phyloP scores from a whole-genome alignment of 257 asterid genomes.

The Scutellaria galericulata region DNA sequence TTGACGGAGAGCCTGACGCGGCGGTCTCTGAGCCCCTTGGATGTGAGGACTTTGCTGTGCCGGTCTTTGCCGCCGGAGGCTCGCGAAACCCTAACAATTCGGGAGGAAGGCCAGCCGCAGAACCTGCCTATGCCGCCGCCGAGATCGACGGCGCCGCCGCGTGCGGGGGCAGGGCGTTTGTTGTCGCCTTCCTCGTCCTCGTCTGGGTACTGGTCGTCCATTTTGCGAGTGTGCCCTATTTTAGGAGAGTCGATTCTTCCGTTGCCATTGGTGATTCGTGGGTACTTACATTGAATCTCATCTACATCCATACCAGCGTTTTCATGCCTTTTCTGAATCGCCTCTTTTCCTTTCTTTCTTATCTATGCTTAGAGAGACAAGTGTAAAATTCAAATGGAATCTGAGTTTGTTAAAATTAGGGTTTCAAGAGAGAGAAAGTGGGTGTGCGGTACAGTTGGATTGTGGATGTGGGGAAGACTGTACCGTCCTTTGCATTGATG shows the following conservation, averaged over 20 bases:
- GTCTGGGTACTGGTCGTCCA: constrained; percentile 52
- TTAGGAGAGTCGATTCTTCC: constrained; percentile 27
- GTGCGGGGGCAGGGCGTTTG: constrained; percentile 17
- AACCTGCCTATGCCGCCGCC: constrained; percentile 47
- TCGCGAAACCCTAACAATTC: constrained; percentile 79
- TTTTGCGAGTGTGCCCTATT: constrained; percentile 38
- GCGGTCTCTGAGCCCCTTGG: constrained; percentile 82
- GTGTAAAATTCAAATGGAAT: constrained; percentile 17
- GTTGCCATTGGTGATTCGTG: constrained; percentile 44
- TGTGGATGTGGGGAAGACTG: constrained; percentile 52
- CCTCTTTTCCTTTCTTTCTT: constrained; percentile 8
- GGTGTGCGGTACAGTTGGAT: constrained; percentile 37
- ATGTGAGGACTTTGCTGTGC: constrained; percentile 88
- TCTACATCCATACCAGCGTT: constrained; percentile 60
- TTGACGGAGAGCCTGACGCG: constrained; percentile 78
- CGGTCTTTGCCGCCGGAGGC: constrained; percentile 82
- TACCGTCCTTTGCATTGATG: constrained; percentile 59
- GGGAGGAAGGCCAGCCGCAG: constrained; percentile 66
- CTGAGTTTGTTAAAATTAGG: constrained; percentile 43
- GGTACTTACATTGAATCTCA: constrained; percentile 59
- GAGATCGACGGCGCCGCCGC: constrained; percentile 25
- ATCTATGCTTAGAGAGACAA: not conserved
- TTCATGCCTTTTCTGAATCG: constrained; percentile 52
- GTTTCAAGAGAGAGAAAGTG: constrained; percentile 40
- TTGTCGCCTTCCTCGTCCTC: constrained; percentile 56